phyloP scores from a whole-genome alignment of 2,329 filamentous ascomycete genomes.

The Phialocephala sp. region DNA sequence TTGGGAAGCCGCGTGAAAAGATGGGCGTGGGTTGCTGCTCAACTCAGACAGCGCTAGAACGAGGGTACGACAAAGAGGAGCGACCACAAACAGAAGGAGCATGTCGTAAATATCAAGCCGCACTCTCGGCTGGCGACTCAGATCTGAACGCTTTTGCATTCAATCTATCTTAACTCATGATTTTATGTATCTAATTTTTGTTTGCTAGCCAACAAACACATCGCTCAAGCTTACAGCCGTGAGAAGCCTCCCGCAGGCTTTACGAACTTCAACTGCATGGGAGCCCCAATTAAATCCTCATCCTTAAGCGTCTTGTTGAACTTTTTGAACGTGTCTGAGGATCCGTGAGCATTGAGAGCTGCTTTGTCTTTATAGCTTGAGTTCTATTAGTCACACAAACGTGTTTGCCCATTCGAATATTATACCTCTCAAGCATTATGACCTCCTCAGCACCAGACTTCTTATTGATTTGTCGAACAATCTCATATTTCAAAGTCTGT shows the following conservation, averaged over 20 bases:
- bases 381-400: slow-evolving; percentile 15
- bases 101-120: background rate
- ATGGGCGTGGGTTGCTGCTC: background rate
- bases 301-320: slow-evolving; percentile 34
- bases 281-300: slow-evolving; percentile 34
- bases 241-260: slow-evolving; percentile 38
- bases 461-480: slow-evolving; percentile 35
- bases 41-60: background rate
- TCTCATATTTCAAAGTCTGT: slow-evolving; percentile 37
- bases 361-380: slow-evolving; percentile 40
- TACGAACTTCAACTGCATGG: slow-evolving; percentile 39
- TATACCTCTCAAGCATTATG: slow-evolving; percentile 40
- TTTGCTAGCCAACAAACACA: background rate
- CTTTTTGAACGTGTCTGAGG: slow-evolving; percentile 31
- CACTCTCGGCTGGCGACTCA: background rate
- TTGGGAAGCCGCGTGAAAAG: background rate
- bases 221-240: slow-evolving; percentile 24
- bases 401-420: background rate
- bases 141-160: background rate
- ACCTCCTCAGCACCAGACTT: slow-evolving; percentile 38
- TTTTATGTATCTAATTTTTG: background rate
- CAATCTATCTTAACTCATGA: background rate
- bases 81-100: background rate
- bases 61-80: background rate
- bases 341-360: slow-evolving; percentile 34